These are phyloP conservation scores for Ajuga chamaepitys DNA, from an alignment of 257 asterid species.

Conservation along the genomic window DNA sequence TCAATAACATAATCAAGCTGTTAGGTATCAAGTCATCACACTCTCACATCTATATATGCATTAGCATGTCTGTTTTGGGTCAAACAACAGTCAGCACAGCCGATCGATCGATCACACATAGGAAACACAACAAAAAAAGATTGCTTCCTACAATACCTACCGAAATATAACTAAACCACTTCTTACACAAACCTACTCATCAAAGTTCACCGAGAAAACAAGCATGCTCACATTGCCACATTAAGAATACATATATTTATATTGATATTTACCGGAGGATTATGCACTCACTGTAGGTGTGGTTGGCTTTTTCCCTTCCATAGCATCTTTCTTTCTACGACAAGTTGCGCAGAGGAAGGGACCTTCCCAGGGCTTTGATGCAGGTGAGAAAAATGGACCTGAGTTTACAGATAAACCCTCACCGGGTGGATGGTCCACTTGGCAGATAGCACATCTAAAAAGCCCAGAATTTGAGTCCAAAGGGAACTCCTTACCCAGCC, in stretches of 20 bases:
- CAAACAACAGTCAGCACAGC: conserved; percentile 16
- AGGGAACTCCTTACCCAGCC: conserved; percentile 92
- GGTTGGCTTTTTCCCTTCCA: conserved; percentile 80
- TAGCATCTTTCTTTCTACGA: conserved; percentile 86
- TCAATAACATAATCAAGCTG: conserved; percentile 47
- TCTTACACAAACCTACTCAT: conserved; percentile 39
- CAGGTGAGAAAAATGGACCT: conserved; percentile 84
- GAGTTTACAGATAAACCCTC: conserved; percentile 87
- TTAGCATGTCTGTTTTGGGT: conserved; percentile 31
- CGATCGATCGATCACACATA: conserved; percentile 8
- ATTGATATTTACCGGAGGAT: conserved; percentile 34
- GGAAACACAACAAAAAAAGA: conserved; percentile 26
- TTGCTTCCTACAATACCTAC: conserved; percentile 35
- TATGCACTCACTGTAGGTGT: conserved; percentile 41
- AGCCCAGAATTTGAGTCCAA: conserved; percentile 68
- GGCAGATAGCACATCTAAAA: conserved; percentile 95
- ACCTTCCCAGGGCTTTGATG: conserved; percentile 96
- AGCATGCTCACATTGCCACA: conserved; percentile 32
- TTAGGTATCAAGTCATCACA: conserved; percentile 29
- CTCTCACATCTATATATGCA: conserved; percentile 15
- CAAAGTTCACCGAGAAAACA: conserved; percentile 23
- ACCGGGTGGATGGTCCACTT: conserved; percentile 71
- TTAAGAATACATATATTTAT: conserved; percentile 7
- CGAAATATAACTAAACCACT: conserved; percentile 5
- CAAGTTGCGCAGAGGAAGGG: conserved; percentile 92